A percentile compares a stretch with the other conserved stretches of the same genome.
These are phyloP conservation scores for Bipolaris zeicola DNA, from an alignment of 2,329 filamentous ascomycete genomes.

Conservation along the genomic window DNA sequence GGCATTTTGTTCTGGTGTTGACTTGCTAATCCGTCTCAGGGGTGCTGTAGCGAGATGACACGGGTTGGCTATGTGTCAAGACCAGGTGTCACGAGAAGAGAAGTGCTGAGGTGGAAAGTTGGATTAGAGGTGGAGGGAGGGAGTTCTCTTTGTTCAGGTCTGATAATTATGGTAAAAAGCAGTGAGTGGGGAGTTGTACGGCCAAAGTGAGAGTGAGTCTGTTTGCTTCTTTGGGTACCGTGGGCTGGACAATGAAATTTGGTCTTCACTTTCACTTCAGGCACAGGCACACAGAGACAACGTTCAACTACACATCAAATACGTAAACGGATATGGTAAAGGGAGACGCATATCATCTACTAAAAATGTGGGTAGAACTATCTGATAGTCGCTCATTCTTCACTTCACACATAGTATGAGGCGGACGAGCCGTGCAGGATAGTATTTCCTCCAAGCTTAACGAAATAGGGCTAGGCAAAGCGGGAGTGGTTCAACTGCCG, in stretches of 20 bases:
- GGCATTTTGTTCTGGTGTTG: conserved; percentile 8
- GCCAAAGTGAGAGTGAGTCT: not conserved
- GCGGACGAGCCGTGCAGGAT: not conserved
- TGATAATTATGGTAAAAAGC: not conserved
- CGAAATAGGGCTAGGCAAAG: not conserved
- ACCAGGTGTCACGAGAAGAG: not conserved
- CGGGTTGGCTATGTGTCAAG: not conserved
- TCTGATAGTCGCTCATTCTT: not conserved
- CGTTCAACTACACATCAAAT: not conserved
- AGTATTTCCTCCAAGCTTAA: not conserved
- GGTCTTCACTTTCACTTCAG: not conserved
- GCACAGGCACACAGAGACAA: not conserved
- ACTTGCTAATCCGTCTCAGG: not conserved
- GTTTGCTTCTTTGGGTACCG: not conserved
- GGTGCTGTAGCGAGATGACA: not conserved
- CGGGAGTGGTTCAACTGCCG: not conserved
- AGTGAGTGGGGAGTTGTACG: not conserved
- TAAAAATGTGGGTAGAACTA: not conserved
- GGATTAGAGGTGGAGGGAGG: not conserved
- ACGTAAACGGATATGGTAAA: not conserved
- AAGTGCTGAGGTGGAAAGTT: not conserved
- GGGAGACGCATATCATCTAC: not conserved
- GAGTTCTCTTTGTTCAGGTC: not conserved
- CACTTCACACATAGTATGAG: not conserved
- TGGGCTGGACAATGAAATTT: not conserved